Conservation (phyloP, 2,329 filamentous ascomycete genomes). For the Bipolaris gigantea region DNA sequence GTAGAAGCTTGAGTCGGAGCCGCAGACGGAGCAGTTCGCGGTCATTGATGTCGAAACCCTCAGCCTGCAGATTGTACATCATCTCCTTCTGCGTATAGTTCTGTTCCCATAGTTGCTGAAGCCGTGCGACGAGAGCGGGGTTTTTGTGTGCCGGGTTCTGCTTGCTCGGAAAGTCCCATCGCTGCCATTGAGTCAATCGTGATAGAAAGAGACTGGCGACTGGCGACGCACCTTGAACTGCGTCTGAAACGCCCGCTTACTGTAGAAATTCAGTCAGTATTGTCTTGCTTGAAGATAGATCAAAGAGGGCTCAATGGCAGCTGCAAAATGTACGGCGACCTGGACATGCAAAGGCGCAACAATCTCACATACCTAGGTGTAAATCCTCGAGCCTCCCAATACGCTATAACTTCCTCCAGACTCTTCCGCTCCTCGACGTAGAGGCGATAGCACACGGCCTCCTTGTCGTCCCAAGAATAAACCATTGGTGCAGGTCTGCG, state of each 20-base stretch:
- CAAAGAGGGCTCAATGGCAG: background rate
- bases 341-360: slow-evolving; percentile 20
- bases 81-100: slow-evolving; percentile 75
- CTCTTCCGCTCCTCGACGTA: slow-evolving; percentile 76
- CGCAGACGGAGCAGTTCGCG: slow-evolving; percentile 71
- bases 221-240: slow-evolving; percentile 61
- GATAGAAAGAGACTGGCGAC: background rate
- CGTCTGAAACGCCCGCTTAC: slow-evolving; percentile 74
- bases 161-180: slow-evolving; percentile 78
- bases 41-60: slow-evolving; percentile 73
- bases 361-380: slow-evolving; percentile 63
- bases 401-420: slow-evolving; percentile 73
- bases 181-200: slow-evolving; percentile 33
- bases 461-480: slow-evolving; percentile 70
- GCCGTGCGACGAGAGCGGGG: slow-evolving; percentile 64
- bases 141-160: slow-evolving; percentile 73
- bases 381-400: slow-evolving; percentile 65
- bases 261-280: slow-evolving; percentile 39
- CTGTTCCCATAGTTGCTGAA: slow-evolving; percentile 76
- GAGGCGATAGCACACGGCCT: slow-evolving; percentile 67
- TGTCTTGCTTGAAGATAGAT: background rate
- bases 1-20: slow-evolving; percentile 67
- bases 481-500: slow-evolving; percentile 23
- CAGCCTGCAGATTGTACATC: slow-evolving; percentile 67
- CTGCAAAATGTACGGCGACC: slow-evolving; percentile 27